Conservation (phyloP, 352 stramenopile genomes). For the Blastocystis sp. region DNA sequence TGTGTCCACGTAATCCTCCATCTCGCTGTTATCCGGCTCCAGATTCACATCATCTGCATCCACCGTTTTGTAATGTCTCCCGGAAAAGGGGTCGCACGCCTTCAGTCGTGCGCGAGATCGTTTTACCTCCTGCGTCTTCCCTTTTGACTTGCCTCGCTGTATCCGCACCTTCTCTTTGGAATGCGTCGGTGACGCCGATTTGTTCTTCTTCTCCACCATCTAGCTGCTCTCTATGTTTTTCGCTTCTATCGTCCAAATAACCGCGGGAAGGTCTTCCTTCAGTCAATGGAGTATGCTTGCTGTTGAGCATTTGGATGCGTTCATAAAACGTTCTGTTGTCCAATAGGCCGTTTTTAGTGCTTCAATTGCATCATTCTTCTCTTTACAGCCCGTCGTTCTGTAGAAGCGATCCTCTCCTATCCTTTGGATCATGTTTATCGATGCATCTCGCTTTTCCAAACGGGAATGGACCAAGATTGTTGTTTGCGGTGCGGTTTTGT, state of each 20-base stretch:
- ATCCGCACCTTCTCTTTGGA: not conserved
- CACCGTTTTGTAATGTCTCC: not conserved
- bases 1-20: slow-evolving; percentile 25
- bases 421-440: not conserved
- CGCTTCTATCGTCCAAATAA: no score
- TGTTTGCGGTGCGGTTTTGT: not conserved
- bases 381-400: no score
- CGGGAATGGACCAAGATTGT: slow-evolving; percentile 15
- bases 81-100: slow-evolving; percentile 35
- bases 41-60: not conserved
- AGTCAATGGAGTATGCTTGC: no score
- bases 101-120: not conserved
- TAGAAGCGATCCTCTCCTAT: no score
- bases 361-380: no score
- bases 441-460: not conserved
- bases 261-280: no score
- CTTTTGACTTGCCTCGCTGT: not conserved
- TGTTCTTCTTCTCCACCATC: not conserved
- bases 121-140: not conserved
- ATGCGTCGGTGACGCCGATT: not conserved
- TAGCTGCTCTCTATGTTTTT: no score
- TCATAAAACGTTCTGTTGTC: no score
- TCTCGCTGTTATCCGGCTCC: slow-evolving; percentile 3
- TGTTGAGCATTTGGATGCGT: no score
- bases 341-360: no score